Percentiles rank a stretch among this genome's conserved stretches.
These are phyloP conservation scores for Lactarius evosmus DNA, from an alignment of 768 basidiomycete genomes.

Conservation along the genomic window DNA sequence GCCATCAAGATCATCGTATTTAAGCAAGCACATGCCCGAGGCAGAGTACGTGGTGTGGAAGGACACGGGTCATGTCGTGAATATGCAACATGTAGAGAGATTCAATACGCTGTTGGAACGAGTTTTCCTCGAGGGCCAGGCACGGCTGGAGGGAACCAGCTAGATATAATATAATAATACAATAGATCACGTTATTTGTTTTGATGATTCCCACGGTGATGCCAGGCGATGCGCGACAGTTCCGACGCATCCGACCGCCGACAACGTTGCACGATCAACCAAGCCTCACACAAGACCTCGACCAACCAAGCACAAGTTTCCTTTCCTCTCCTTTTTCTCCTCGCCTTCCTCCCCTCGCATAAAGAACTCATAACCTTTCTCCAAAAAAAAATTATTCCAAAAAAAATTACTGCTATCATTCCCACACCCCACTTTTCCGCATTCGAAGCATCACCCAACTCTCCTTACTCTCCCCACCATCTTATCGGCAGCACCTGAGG, in stretches of 20 bases:
- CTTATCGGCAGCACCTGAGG: conserved; percentile 9
- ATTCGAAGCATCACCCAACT: conserved; percentile 17
- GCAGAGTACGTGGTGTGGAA: conserved; percentile 56
- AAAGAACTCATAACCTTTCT: background rate
- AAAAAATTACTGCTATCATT: conserved; percentile 9
- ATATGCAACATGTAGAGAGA: conserved; percentile 45
- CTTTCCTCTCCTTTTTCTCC: conserved; percentile 5
- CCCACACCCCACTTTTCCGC: conserved; percentile 11
- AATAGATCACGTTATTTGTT: background rate
- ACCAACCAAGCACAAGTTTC: background rate
- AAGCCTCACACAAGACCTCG: background rate
- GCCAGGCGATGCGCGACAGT: conserved; percentile 6
- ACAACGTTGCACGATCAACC: conserved; percentile 24
- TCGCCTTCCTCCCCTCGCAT: background rate
- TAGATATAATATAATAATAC: background rate
- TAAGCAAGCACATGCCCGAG: conserved; percentile 57
- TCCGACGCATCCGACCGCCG: conserved; percentile 17
- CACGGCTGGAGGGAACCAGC: background rate
- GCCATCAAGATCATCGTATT: conserved; percentile 46
- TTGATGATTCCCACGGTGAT: conserved; percentile 25
- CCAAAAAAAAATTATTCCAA: conserved; percentile 2
- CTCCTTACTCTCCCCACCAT: conserved; percentile 21
- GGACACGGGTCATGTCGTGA: conserved; percentile 61
- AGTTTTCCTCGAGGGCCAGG: conserved; percentile 41
- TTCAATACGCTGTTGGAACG: conserved; percentile 59